Base-by-base conservation (phyloP, 2,329 filamentous ascomycete species). In the Ampelomyces quisqualis region DNA sequence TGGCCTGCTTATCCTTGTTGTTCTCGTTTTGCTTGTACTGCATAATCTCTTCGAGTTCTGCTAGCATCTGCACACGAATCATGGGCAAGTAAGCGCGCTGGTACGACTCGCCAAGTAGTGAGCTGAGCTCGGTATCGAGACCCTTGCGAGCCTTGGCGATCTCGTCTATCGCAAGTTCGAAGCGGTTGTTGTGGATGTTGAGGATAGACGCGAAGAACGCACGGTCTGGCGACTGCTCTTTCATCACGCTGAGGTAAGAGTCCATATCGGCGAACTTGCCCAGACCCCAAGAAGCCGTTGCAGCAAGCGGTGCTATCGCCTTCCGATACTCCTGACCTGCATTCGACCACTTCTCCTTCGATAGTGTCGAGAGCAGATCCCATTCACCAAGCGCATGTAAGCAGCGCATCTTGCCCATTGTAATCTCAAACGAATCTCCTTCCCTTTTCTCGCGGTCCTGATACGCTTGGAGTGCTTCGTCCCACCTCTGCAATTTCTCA, bases 341-440 rank as follows among this genome's bases (percentile, higher is more conserved):
- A 64, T 90, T 90, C 53, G 87, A 82, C 93, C 93, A 99, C 36
- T 91, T 95, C 63, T 90, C 90, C 62, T 94, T 86, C 0, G 90
- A 91, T 39, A 98, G 77, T 34, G 82, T 84, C 1, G 91, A 94
- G 11, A 99, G 77, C 3, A 89, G 83, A 55, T 97, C 94, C 93
- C 93, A 99, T 68, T 99, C 93, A 47, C 93, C 93, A 23, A 99
- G 77, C 7, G 93, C 94, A 65, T 99, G 93, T 50, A 97, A 73
- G 77, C 93, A 99, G 33, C 93, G 84, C 93, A 99, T 98, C 72
- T 98, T 98, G 53, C 93, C 93, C 90, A 98, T 97, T 22, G 95
- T 90, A 38, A 98, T 89, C 45, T 97, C 93, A 46, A 98, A 89
- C 0, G 89, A 90, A 24, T 75, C 73, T 8, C 77, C 76, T 47